Percentiles rank a stretch among this genome's conserved stretches.
Evolutionary conservation across 441 rosid species (phyloP).

Genomic region (Arabidopsis hybrid): DNA sequence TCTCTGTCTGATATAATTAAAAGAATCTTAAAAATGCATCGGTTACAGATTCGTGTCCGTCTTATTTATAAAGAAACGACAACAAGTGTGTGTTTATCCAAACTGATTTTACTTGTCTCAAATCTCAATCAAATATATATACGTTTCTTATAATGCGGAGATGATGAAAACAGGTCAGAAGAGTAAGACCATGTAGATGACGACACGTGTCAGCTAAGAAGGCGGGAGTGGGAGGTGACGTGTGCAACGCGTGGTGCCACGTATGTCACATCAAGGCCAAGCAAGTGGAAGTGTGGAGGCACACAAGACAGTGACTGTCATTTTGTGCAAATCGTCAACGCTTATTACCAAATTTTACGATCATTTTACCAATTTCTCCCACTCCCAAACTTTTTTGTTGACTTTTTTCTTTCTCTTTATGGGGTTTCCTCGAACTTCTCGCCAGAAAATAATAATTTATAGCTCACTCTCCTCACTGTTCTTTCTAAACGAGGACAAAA

Average conservation of each 20-base stretch:
- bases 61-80: conserved; percentile 35
- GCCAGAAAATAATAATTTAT: too few relatives aligned
- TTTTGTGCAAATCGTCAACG: conserved; percentile 27
- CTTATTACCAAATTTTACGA: neutral
- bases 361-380: neutral
- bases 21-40: conserved; percentile 13
- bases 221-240: conserved; percentile 40
- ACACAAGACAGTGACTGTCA: conserved; percentile 29
- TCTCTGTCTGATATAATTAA: neutral
- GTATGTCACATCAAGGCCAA: conserved; percentile 41
- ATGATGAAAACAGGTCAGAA: neutral
- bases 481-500: too few relatives aligned
- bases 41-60: conserved; percentile 18
- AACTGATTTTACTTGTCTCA: conserved; percentile 23
- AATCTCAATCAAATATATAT: conserved; percentile 31
- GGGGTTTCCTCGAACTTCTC: neutral
- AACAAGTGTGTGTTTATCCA: conserved; percentile 40
- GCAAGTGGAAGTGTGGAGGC: conserved; percentile 47
- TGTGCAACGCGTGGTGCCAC: conserved; percentile 40
- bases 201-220: conserved; percentile 23
- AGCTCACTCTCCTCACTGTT: too few relatives aligned
- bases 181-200: neutral
- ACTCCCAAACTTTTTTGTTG: conserved; percentile 19
- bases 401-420: conserved; percentile 5
- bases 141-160: conserved; percentile 11